Conservation (phyloP, 768 basidiomycete genomes). For the Chalciporus piperatus region DNA sequence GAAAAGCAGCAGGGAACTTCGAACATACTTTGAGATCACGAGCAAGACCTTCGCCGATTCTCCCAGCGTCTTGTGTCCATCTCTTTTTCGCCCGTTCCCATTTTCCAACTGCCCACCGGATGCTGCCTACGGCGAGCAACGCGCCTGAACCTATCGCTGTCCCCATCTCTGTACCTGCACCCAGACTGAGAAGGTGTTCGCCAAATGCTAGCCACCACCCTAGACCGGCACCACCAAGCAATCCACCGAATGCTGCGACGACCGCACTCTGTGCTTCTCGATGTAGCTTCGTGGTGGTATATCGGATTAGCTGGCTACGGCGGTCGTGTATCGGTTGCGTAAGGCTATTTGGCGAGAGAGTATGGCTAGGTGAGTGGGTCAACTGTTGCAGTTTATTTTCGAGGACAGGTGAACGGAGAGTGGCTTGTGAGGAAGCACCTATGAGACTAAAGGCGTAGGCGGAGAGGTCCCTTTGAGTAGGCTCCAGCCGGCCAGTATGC, state of each 20-base stretch:
- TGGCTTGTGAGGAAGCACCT: slow-evolving; percentile 27
- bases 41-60: slow-evolving; percentile 59
- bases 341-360: slow-evolving; percentile 45
- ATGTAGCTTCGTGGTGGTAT: slow-evolving; percentile 60
- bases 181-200: slow-evolving; percentile 38
- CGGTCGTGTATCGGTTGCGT: slow-evolving; percentile 50
- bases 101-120: slow-evolving; percentile 61
- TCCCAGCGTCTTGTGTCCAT: slow-evolving; percentile 68
- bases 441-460: slow-evolving; percentile 40
- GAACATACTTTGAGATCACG: slow-evolving; percentile 59
- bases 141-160: slow-evolving; percentile 61
- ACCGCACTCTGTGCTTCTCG: slow-evolving; percentile 59
- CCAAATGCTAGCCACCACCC: slow-evolving; percentile 53
- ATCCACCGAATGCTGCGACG: slow-evolving; percentile 47
- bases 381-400: slow-evolving; percentile 58
- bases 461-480: slow-evolving; percentile 44
- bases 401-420: slow-evolving; percentile 53
- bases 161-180: slow-evolving; percentile 43
- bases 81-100: slow-evolving; percentile 67
- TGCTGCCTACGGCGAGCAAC: slow-evolving; percentile 44
- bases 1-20: background rate
- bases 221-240: slow-evolving; percentile 47
- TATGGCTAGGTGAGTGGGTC: slow-evolving; percentile 42
- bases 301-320: slow-evolving; percentile 48
- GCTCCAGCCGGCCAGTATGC: slow-evolving; percentile 58